These are phyloP conservation scores for Prunus salicina DNA, from an alignment of 306 rosid species.

Conservation along the genomic window DNA sequence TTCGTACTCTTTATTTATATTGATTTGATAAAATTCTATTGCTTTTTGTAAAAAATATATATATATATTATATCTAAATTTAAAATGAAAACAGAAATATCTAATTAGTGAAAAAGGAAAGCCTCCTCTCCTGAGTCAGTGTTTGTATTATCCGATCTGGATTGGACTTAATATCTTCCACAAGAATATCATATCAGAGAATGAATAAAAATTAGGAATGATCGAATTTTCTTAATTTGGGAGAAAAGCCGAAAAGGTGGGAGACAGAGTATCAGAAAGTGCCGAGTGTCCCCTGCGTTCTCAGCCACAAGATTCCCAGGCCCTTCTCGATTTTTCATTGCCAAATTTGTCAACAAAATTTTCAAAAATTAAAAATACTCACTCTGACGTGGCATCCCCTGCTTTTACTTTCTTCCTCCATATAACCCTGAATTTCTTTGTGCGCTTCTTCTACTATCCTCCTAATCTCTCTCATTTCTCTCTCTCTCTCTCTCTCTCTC, in stretches of 20 bases:
- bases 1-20: background rate
- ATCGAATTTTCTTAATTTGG: background rate
- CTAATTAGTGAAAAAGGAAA: background rate
- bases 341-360: background rate
- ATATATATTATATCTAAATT: background rate
- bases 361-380: background rate
- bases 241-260: slow-evolving; percentile 6
- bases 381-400: slow-evolving; percentile 47
- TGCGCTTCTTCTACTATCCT: slow-evolving; percentile 10
- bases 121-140: no score
- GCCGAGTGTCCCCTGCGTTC: slow-evolving; percentile 58
- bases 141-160: background rate
- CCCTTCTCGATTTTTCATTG: slow-evolving; percentile 54
- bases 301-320: slow-evolving; percentile 63
- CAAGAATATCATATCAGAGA: background rate
- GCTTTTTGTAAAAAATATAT: background rate
- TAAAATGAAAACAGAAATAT: background rate
- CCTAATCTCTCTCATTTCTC: slow-evolving; percentile 6
- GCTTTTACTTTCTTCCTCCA: slow-evolving; percentile 14
- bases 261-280: slow-evolving; percentile 12
- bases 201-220: background rate
- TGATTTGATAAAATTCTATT: background rate
- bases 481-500: background rate
- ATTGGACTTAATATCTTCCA: slow-evolving; percentile 3
- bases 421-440: background rate